phyloP scores from a whole-genome alignment of 768 basidiomycete species.

The Phanerodontia chrysosporium region DNA sequence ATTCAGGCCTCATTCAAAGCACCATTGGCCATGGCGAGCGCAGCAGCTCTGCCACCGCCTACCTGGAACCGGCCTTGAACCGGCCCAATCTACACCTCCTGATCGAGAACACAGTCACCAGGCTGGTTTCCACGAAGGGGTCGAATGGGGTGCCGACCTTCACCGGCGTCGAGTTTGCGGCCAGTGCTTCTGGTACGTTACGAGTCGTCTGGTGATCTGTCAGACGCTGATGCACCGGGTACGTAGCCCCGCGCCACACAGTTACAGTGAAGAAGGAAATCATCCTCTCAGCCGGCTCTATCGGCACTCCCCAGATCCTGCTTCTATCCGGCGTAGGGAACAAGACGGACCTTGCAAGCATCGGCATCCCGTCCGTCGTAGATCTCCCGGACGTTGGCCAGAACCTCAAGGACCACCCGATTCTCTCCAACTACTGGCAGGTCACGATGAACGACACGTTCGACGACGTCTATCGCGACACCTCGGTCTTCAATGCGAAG shows the following conservation, averaged over 20 bases:
- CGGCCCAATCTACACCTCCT: slow-evolving; percentile 21
- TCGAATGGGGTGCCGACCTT: not conserved
- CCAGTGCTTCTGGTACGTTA: not conserved
- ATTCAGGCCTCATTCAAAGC: slow-evolving; percentile 9
- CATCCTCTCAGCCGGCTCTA: slow-evolving; percentile 23
- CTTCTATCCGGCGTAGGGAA: slow-evolving; percentile 15
- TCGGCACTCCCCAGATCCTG: slow-evolving; percentile 25
- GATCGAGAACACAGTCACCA: slow-evolving; percentile 9
- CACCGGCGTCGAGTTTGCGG: not conserved
- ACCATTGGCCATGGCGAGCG: slow-evolving; percentile 14
- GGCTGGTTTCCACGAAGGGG: not conserved
- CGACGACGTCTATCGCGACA: slow-evolving; percentile 4
- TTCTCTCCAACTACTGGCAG: not conserved
- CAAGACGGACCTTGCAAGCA: not conserved
- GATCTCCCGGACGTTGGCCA: slow-evolving; percentile 28
- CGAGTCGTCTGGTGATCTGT: not conserved
- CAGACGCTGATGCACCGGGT: not conserved
- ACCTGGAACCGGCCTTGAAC: slow-evolving; percentile 11
- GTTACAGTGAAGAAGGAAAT: slow-evolving; percentile 14
- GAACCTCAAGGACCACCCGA: slow-evolving; percentile 26
- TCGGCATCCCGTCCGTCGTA: slow-evolving; percentile 22
- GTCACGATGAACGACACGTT: slow-evolving; percentile 15
- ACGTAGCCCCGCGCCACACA: slow-evolving; percentile 4
- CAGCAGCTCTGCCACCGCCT: slow-evolving; percentile 17
- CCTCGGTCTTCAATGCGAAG: not conserved